phyloP scores from a whole-genome alignment of 2,329 filamentous ascomycete genomes.

The Aspergillus melleus region DNA sequence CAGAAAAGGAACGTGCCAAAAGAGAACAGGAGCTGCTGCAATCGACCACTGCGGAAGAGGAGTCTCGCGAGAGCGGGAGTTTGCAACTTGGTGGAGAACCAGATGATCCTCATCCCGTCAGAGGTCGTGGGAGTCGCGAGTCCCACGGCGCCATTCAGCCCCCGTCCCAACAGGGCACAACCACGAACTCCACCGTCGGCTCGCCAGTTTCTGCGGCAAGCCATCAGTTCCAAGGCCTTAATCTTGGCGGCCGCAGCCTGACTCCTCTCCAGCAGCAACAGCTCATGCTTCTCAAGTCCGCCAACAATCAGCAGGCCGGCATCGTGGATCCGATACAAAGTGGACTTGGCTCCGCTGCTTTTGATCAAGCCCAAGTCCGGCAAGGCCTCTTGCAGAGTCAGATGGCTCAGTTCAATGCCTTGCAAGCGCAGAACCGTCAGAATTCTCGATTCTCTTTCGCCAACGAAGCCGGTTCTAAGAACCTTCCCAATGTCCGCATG shows the following conservation, averaged over 20 bases:
- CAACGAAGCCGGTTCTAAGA: constrained; percentile 62
- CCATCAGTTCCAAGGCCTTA: constrained; percentile 54
- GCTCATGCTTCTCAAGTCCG: constrained; percentile 63
- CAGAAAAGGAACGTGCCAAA: constrained; percentile 60
- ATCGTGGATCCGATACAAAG: constrained; percentile 47
- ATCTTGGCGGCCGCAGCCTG: constrained; percentile 69
- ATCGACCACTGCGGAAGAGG: constrained; percentile 61
- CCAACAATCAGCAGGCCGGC: constrained; percentile 60
- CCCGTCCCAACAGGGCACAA: constrained; percentile 67
- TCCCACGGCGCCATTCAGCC: constrained; percentile 70
- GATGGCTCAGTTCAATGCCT: constrained; percentile 54
- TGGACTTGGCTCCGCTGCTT: constrained; percentile 29
- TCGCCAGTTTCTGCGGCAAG: constrained; percentile 41
- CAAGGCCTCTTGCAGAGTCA: constrained; percentile 48
- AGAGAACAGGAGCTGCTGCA: constrained; percentile 56
- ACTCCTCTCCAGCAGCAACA: constrained; percentile 79
- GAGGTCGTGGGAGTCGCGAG: constrained; percentile 53
- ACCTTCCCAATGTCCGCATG: constrained; percentile 59
- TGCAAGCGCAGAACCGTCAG: constrained; percentile 73
- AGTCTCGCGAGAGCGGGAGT: constrained; percentile 79
- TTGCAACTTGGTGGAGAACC: constrained; percentile 89
- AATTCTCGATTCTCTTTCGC: constrained; percentile 85
- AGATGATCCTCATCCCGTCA: constrained; percentile 67
- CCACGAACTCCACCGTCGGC: constrained; percentile 42
- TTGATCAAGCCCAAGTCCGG: constrained; percentile 47